Evolutionary conservation across 2,329 filamentous ascomycete genomes (phyloP), one percentile per base, ranked within the genome.

Genomic region (Exophiala xenobiotica): DNA sequence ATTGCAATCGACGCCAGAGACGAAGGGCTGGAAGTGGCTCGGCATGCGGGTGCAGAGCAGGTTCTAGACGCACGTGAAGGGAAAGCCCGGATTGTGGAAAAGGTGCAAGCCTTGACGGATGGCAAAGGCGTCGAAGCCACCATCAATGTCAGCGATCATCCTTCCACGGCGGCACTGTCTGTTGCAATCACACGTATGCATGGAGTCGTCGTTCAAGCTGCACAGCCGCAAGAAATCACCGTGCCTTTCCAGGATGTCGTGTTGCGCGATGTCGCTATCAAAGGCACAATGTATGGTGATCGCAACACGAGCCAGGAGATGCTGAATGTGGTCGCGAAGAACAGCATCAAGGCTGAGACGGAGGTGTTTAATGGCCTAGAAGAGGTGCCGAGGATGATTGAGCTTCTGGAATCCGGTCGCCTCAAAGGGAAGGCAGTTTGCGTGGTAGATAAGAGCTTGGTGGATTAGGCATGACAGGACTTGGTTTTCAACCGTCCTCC

Each of bases 171-270:
- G 31, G 78, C 72, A 3, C 64, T 76, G 14, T 74, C 72, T 0
- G 79, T 76, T 45, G 79, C 79, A 0, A 67, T 82, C 1, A 84
- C 81, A 0, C 76, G 72, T 61, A 81, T 78, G 73, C 81, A 85
- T 61, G 80, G 79, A 3, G 73, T 69, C 0, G 68, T 82, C 60
- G 69, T 84, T 1, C 78, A 84, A 63, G 75, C 84, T 40, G 80
- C 79, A 11, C 79, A 82, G 65, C 62, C 63, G 16, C 62, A 59
- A 1, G 65, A 68, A 9, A 65, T 73, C 6, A 63, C 56, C 16
- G 62, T 72, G 3, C 69, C 69, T 29, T 75, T 70, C 50, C 60
- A 60, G 1, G 77, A 82, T 57, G 58, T 81, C 4, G 68, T 82
- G 29, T 78, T 81, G 59, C 68, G 78, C 5, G 78, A 81, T 58